A percentile compares a stretch with the other conserved stretches of the same genome.
Conservation (phyloP, 108 stramenopile species). For the Skeletonema costatum region DNA sequence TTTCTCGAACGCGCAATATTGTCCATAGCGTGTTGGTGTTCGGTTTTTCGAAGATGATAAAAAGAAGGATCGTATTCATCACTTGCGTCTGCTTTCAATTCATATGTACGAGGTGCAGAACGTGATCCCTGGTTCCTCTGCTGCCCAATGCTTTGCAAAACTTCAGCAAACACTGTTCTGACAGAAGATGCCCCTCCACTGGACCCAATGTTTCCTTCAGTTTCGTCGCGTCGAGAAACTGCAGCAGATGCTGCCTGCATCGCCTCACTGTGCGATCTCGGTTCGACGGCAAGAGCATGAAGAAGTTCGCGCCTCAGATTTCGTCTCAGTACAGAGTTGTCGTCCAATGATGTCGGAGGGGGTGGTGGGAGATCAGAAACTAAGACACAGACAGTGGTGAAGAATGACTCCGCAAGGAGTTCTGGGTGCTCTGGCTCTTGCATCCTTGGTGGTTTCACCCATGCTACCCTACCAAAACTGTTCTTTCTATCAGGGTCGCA, state of each 20-base stretch:
- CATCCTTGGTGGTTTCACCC: conserved; percentile 85
- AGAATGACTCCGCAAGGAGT: conserved; percentile 82
- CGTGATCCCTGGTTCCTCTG: conserved; percentile 73
- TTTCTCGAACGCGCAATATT: conserved; percentile 77
- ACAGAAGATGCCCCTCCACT: conserved; percentile 65
- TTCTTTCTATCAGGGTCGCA: conserved; percentile 82
- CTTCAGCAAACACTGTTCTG: conserved; percentile 70
- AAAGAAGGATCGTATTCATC: conserved; percentile 93
- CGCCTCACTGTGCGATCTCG: conserved; percentile 89
- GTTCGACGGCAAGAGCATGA: conserved; percentile 89
- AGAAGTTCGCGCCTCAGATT: conserved; percentile 87
- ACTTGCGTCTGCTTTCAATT: conserved; percentile 75
- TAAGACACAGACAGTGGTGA: conserved; percentile 78
- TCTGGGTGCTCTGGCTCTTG: conserved; percentile 85
- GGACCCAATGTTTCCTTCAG: conserved; percentile 57
- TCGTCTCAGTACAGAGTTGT: conserved; percentile 60
- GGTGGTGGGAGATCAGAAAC: conserved; percentile 87
- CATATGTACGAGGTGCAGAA: conserved; percentile 77
- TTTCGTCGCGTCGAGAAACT: conserved; percentile 76
- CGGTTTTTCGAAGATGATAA: conserved; percentile 81
- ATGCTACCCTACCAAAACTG: conserved; percentile 46
- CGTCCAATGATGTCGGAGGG: conserved; percentile 64
- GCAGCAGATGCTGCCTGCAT: conserved; percentile 77
- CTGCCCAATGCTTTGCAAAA: conserved; percentile 70
- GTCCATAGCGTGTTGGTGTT: conserved; percentile 97